Percentiles rank a stretch among this genome's conserved stretches.
These are phyloP conservation scores for Camptophora hylomeconis DNA, from an alignment of 2,329 filamentous ascomycete species.

Conservation along the genomic window DNA sequence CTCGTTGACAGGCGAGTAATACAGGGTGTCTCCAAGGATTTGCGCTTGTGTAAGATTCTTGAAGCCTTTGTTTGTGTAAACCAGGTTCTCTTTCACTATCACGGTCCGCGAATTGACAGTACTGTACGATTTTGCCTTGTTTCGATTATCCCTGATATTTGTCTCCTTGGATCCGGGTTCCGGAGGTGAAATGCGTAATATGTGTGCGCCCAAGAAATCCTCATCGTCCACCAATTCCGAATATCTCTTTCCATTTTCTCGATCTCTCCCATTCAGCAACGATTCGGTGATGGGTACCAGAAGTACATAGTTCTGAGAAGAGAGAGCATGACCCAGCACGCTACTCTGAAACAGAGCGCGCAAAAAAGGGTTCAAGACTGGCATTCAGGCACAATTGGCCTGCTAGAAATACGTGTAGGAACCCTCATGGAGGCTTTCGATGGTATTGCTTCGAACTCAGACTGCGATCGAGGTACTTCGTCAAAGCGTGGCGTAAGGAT, in stretches of 20 bases:
- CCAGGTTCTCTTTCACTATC: conserved; percentile 80
- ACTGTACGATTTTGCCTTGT: conserved; percentile 86
- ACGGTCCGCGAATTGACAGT: conserved; percentile 88
- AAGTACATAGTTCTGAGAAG: conserved; percentile 81
- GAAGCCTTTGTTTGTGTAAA: conserved; percentile 98
- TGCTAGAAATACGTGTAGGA: no score
- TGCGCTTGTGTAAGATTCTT: conserved; percentile 83
- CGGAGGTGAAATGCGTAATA: conserved; percentile 58
- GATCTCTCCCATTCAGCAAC: conserved; percentile 75
- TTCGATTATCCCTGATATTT: conserved; percentile 71
- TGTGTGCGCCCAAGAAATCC: conserved; percentile 94
- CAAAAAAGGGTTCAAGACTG: conserved; percentile 97
- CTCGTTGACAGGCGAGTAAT: conserved; percentile 80
- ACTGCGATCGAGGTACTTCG: no score
- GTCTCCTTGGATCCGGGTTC: conserved; percentile 39
- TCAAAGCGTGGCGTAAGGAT: no score
- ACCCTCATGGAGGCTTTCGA: no score
- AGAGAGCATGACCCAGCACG: conserved; percentile 79
- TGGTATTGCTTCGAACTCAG: no score
- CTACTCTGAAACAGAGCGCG: conserved; percentile 97
- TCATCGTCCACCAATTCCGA: conserved; percentile 75
- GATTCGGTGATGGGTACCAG: conserved; percentile 89
- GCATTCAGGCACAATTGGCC: conserved; percentile 54
- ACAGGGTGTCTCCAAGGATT: conserved; percentile 68
- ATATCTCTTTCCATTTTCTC: conserved; percentile 65